Evolutionary conservation across 176 grass and related monocot genomes (phyloP).

Genomic region (Musa beccarii): DNA sequence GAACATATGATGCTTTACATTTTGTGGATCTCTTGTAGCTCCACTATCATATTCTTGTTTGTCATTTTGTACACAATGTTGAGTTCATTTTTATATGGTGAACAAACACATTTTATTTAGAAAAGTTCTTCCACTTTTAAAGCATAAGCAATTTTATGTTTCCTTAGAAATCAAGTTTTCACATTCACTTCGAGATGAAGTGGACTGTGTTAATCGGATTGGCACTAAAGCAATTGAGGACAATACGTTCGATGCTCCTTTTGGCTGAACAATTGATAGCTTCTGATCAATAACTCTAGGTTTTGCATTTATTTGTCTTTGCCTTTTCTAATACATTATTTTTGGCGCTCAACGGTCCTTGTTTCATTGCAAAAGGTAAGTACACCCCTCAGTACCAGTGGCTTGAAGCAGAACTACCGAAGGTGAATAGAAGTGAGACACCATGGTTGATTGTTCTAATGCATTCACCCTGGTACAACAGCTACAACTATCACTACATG

Average conservation of each 20-base stretch:
- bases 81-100: not conserved
- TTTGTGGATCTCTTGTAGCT: not conserved
- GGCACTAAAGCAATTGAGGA: not conserved
- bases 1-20: slow-evolving; percentile 2
- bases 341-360: not conserved
- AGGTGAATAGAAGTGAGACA: slow-evolving; percentile 83
- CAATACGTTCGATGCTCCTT: not conserved
- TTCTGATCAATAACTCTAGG: not conserved
- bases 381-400: slow-evolving; percentile 91
- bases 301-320: not conserved
- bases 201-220: not conserved
- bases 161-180: too few relatives aligned
- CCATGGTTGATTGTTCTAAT: slow-evolving; percentile 84
- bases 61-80: too few relatives aligned
- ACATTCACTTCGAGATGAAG: not conserved
- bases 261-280: not conserved
- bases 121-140: too few relatives aligned
- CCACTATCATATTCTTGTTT: too few relatives aligned
- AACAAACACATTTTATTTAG: not conserved
- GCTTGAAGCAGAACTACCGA: slow-evolving; percentile 70
- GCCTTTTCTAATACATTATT: not conserved
- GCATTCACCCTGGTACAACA: slow-evolving; percentile 95
- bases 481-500: slow-evolving; percentile 93
- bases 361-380: slow-evolving; percentile 34
- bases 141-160: too few relatives aligned